These are phyloP conservation scores for Nicotiana attenuata DNA, from an alignment of 257 asterid genomes.

Conservation along the genomic window DNA sequence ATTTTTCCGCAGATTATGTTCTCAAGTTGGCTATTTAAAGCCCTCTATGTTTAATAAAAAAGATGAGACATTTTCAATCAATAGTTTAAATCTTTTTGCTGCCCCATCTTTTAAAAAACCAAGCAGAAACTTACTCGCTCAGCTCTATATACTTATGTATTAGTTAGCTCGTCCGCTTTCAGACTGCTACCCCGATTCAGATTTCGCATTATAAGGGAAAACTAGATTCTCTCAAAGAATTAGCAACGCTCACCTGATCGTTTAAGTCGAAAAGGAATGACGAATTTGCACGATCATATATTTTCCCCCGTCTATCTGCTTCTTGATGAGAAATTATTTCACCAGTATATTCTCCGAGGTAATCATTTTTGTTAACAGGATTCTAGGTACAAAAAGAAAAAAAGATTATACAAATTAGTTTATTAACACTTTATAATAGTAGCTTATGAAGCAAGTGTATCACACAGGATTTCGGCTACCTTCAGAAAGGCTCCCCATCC, in stretches of 20 bases:
- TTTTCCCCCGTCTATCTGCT: conserved; percentile 97
- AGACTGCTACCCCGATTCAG: not conserved
- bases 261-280: conserved; percentile 92
- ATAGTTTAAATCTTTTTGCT: no score
- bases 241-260: conserved; percentile 54
- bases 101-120: no score
- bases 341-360: conserved; percentile 97
- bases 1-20: no score
- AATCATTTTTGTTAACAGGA: conserved; percentile 81
- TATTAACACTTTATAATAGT: not conserved
- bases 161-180: no score
- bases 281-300: conserved; percentile 87
- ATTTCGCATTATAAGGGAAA: not conserved
- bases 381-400: conserved; percentile 37
- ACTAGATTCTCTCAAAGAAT: not conserved
- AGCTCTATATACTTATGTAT: no score
- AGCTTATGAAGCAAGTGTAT: not conserved
- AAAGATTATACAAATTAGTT: not conserved
- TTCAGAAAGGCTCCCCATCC: conserved; percentile 99
- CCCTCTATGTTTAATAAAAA: no score
- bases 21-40: no score
- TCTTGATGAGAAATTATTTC: conserved; percentile 90
- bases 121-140: no score
- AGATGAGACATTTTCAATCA: no score
- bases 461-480: conserved; percentile 32